Conservation (phyloP, 164 flowering plant species). For the Vitis amurensis region DNA sequence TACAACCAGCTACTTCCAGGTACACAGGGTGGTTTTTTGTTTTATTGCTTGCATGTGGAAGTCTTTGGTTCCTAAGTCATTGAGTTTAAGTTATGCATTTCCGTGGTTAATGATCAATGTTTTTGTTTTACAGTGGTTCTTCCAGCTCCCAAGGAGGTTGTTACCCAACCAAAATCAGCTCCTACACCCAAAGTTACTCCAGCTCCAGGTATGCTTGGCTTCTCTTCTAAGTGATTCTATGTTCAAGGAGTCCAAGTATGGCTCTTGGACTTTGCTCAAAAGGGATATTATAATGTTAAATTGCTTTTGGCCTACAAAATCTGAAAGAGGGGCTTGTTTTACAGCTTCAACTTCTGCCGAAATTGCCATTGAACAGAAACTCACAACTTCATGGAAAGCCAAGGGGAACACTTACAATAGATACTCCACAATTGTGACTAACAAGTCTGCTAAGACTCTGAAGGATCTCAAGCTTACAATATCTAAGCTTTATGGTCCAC, state of each 20-base stretch:
- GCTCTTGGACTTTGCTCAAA: too few relatives aligned
- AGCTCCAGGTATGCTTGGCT: slow-evolving; percentile 42
- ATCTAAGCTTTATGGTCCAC: slow-evolving; percentile 72
- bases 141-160: slow-evolving; percentile 34
- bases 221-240: too few relatives aligned
- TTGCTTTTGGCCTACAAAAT: neutral
- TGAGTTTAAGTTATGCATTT: neutral
- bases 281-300: too few relatives aligned
- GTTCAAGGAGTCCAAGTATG: too few relatives aligned
- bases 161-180: slow-evolving; percentile 28
- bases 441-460: slow-evolving; percentile 63
- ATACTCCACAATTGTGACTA: slow-evolving; percentile 68
- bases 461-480: slow-evolving; percentile 61
- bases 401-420: slow-evolving; percentile 73
- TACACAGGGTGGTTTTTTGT: slow-evolving; percentile 15
- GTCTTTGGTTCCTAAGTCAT: neutral
- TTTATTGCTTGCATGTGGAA: neutral
- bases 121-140: slow-evolving; percentile 31
- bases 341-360: slow-evolving; percentile 45
- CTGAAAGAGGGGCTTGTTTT: slow-evolving; percentile 12
- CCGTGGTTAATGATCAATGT: neutral
- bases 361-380: slow-evolving; percentile 52
- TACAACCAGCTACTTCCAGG: slow-evolving; percentile 89
- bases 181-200: slow-evolving; percentile 39
- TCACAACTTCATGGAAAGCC: slow-evolving; percentile 58